Evolutionary conservation across 108 stramenopile genomes (phyloP).

Genomic region (Asterionellopsis glacialis): DNA sequence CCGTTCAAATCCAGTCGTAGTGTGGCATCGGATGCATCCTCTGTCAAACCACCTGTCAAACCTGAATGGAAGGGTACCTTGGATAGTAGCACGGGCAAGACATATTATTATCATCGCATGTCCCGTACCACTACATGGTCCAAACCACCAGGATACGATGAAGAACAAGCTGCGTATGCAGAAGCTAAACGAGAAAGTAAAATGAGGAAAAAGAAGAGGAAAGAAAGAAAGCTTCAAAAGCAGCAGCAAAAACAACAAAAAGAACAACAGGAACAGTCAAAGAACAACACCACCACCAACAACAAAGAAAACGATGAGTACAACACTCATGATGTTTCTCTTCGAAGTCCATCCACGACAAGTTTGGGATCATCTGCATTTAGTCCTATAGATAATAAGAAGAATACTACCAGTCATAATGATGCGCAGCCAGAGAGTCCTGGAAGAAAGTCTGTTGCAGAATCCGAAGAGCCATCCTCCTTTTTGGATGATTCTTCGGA

Average conservation of each 20-base stretch:
- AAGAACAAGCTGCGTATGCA: constrained; percentile 1
- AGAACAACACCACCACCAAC: neutral
- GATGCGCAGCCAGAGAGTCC: too few species aligned
- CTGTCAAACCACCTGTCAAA: constrained; percentile 11
- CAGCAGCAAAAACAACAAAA: too few species aligned
- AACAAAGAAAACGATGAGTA: constrained; percentile 1
- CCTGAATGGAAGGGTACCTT: constrained; percentile 46
- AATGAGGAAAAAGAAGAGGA: constrained; percentile 8
- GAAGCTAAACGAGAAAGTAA: constrained; percentile 19
- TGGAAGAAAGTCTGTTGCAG: too few species aligned
- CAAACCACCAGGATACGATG: constrained; percentile 49
- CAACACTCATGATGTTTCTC: too few species aligned
- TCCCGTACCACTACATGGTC: constrained; percentile 67
- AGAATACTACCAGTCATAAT: constrained; percentile 8
- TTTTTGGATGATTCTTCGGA: too few species aligned
- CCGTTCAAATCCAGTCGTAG: too few species aligned
- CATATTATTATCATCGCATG: constrained; percentile 67
- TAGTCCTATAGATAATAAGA: constrained; percentile 8
- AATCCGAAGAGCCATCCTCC: too few species aligned
- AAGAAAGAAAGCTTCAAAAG: constrained; percentile 3
- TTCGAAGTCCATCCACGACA: neutral
- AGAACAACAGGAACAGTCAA: neutral
- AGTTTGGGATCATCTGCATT: neutral
- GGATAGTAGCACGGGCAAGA: constrained; percentile 50
- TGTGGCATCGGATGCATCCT: constrained; percentile 3